These are phyloP conservation scores for Kickxella alabastrina DNA, from an alignment of 192 early-diverging fungal species.

Conservation along the genomic window DNA sequence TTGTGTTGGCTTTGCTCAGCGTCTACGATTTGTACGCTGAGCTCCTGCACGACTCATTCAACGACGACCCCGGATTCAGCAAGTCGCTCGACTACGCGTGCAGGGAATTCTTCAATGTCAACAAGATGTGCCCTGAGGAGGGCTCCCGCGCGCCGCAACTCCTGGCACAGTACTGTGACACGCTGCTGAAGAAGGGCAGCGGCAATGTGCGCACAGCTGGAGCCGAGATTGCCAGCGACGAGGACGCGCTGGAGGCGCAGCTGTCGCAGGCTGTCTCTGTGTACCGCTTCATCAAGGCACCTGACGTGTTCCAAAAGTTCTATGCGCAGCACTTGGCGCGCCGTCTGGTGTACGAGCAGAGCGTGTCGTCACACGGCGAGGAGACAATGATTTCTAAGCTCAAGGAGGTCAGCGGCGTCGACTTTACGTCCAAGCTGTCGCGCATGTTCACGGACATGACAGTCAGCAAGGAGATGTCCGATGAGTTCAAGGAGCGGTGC, in stretches of 20 bases:
- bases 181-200: conserved; percentile 77
- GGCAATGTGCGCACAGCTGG: conserved; percentile 30
- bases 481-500: conserved; percentile 67
- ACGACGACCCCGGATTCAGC: conserved; percentile 76
- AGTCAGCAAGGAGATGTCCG: conserved; percentile 85
- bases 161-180: conserved; percentile 87
- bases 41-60: conserved; percentile 73
- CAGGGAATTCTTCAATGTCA: conserved; percentile 89
- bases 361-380: conserved; percentile 89
- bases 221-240: conserved; percentile 37
- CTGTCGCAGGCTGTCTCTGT: conserved; percentile 71
- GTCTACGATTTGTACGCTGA: conserved; percentile 85
- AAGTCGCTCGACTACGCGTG: conserved; percentile 92
- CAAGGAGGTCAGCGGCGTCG: conserved; percentile 87
- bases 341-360: conserved; percentile 84
- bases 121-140: conserved; percentile 69
- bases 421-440: conserved; percentile 91
- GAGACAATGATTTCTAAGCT: conserved; percentile 91
- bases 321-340: conserved; percentile 92
- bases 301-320: conserved; percentile 98
- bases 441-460: conserved; percentile 96
- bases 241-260: conserved; percentile 50
- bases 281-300: conserved; percentile 95
- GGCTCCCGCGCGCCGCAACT: conserved; percentile 79
- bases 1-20: conserved; percentile 80